phyloP scores from a whole-genome alignment of 2,329 filamentous ascomycete genomes.

The Penicillium vulpinum region DNA sequence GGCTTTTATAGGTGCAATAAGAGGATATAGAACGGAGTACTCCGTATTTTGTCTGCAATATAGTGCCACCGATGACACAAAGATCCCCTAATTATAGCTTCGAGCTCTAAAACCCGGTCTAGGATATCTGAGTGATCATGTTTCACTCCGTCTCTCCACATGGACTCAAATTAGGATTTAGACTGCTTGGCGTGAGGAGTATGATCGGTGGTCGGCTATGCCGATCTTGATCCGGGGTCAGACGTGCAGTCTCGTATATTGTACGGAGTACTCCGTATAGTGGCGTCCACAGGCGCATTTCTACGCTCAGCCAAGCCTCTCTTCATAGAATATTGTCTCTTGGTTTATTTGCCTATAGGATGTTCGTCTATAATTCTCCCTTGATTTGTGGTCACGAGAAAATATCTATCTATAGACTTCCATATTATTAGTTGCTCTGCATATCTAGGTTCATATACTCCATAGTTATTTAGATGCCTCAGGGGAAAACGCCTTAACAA shows the following conservation, averaged over 20 bases:
- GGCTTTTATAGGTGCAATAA: background rate
- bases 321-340: background rate
- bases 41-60: background rate
- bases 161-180: background rate
- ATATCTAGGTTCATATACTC: background rate
- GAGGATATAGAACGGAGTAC: background rate
- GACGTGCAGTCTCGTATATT: background rate
- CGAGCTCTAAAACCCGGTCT: slow-evolving; percentile 3
- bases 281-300: background rate
- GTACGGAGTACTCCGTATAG: background rate
- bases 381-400: background rate
- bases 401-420: background rate
- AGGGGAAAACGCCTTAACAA: background rate
- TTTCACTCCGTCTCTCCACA: slow-evolving; percentile 23
- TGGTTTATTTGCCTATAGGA: background rate
- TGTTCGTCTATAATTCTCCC: background rate
- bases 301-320: background rate
- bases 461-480: background rate
- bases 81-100: slow-evolving; percentile 7
- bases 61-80: background rate
- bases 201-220: background rate
- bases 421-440: background rate
- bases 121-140: slow-evolving; percentile 14
- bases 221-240: slow-evolving; percentile 1
- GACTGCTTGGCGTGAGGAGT: slow-evolving; percentile 17